Evolutionary conservation across 2,329 filamentous ascomycete genomes (phyloP).

Genomic region (Monosporascus sp.): DNA sequence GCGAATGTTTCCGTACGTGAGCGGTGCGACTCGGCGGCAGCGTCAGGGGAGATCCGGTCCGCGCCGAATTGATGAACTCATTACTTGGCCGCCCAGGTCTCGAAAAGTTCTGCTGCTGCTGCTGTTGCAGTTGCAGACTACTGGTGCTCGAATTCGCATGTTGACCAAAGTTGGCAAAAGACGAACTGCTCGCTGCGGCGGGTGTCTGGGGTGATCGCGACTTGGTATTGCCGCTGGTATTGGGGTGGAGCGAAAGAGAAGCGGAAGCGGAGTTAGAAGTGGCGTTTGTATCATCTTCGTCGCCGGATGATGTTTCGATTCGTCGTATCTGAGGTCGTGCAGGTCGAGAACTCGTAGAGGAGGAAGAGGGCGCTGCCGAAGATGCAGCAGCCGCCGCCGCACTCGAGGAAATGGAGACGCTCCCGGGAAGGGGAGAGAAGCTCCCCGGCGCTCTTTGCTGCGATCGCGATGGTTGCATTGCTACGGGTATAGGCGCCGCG

Average conservation of each 20-base stretch:
- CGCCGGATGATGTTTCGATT: conserved; percentile 42
- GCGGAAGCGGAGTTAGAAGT: conserved; percentile 20
- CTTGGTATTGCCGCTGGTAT: conserved; percentile 41
- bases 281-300: conserved; percentile 25
- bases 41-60: conserved; percentile 39
- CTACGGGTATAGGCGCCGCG: not conserved
- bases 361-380: conserved; percentile 5
- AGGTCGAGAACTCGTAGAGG: conserved; percentile 1
- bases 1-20: conserved; percentile 56
- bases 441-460: conserved; percentile 36
- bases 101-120: conserved; percentile 46
- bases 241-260: conserved; percentile 4
- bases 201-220: conserved; percentile 33
- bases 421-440: conserved; percentile 48
- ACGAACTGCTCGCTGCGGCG: conserved; percentile 37
- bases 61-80: conserved; percentile 26
- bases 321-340: conserved; percentile 35
- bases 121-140: conserved; percentile 30
- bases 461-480: conserved; percentile 26
- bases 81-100: conserved; percentile 40
- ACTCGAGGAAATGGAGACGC: conserved; percentile 20
- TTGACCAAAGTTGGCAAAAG: conserved; percentile 43
- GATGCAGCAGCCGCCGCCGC: conserved; percentile 27
- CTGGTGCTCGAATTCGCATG: conserved; percentile 43
- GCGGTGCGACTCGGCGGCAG: conserved; percentile 32